These are phyloP conservation scores for Phytophthora lateralis DNA, from an alignment of 352 stramenopile genomes.

Conservation along the genomic window DNA sequence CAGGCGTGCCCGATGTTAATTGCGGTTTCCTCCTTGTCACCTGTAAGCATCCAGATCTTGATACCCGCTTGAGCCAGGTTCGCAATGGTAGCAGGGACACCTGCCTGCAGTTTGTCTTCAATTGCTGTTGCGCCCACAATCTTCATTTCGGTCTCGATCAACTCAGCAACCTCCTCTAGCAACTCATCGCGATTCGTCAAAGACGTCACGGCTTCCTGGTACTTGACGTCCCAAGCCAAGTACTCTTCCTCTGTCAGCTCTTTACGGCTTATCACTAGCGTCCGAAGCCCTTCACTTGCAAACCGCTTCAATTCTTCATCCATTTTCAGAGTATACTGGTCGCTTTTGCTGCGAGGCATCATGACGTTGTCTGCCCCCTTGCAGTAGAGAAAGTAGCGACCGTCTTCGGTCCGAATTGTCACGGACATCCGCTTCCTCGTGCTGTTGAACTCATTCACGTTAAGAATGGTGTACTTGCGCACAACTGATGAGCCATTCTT, in stretches of 20 bases:
- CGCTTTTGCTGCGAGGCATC: constrained; percentile 53
- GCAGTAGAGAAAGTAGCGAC: constrained; percentile 61
- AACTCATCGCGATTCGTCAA: constrained; percentile 61
- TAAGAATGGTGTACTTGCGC: constrained; percentile 67
- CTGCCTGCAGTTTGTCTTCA: constrained; percentile 93
- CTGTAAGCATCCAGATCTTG: constrained; percentile 95
- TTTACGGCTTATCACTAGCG: constrained; percentile 74
- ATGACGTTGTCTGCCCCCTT: constrained; percentile 90
- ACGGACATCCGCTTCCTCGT: constrained; percentile 98
- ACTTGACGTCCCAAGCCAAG: constrained; percentile 60
- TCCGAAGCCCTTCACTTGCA: constrained; percentile 83
- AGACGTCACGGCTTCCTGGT: constrained; percentile 64
- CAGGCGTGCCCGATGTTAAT: constrained; percentile 93
- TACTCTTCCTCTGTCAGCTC: constrained; percentile 68
- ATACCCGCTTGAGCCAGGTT: constrained; percentile 90
- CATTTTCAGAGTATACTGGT: constrained; percentile 40
- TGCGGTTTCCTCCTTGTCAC: constrained; percentile 94
- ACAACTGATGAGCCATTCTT: constrained; percentile 39
- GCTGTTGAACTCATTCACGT: constrained; percentile 90
- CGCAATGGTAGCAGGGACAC: constrained; percentile 87
- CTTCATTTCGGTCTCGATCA: constrained; percentile 77
- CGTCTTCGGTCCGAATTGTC: constrained; percentile 72
- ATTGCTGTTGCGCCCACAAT: constrained; percentile 91
- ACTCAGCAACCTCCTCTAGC: constrained; percentile 59
- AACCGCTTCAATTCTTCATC: constrained; percentile 75